Evolutionary conservation across 179 eudicot genomes (phyloP).

Genomic region (Drosera spatulata): DNA sequence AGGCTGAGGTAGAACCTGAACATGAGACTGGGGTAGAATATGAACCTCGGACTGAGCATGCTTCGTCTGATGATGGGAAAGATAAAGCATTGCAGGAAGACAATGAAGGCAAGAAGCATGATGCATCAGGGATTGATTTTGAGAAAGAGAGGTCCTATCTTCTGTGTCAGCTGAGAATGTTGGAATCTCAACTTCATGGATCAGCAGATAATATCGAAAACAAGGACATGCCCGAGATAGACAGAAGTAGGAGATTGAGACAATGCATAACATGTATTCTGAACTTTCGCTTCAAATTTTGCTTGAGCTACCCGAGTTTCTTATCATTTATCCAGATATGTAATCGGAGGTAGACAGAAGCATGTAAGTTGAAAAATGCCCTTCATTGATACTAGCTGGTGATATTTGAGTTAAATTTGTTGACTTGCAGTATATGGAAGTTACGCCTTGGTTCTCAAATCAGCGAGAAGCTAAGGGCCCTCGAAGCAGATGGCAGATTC

Average conservation of each 20-base stretch:
- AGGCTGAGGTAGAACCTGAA: too few relatives aligned
- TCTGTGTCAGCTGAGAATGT: conserved; percentile 6
- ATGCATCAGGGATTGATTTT: conserved; percentile 5
- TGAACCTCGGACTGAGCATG: too few relatives aligned
- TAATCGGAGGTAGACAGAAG: too few relatives aligned
- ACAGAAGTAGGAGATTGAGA: background rate
- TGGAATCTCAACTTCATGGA: conserved; percentile 12
- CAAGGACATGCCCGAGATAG: conserved; percentile 1
- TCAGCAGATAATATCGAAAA: conserved; percentile 2
- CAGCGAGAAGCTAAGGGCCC: conserved; percentile 10
- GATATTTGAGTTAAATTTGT: background rate
- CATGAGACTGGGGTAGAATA: conserved; percentile 8
- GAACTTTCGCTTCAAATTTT: too few relatives aligned
- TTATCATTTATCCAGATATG: too few relatives aligned
- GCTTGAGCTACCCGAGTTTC: too few relatives aligned
- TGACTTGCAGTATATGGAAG: conserved; percentile 2
- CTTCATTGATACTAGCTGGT: background rate
- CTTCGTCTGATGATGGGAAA: background rate
- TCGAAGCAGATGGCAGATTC: conserved; percentile 15
- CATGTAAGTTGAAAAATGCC: too few relatives aligned
- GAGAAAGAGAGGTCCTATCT: conserved; percentile 1
- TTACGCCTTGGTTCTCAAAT: conserved; percentile 5
- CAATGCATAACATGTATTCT: too few relatives aligned
- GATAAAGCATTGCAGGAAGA: background rate
- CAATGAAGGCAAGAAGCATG: conserved; percentile 5